Percentiles rank a stretch among this genome's conserved stretches.
These are phyloP conservation scores for Termitomyces eurrhizus DNA, from an alignment of 768 basidiomycete genomes.

Conservation along the genomic window DNA sequence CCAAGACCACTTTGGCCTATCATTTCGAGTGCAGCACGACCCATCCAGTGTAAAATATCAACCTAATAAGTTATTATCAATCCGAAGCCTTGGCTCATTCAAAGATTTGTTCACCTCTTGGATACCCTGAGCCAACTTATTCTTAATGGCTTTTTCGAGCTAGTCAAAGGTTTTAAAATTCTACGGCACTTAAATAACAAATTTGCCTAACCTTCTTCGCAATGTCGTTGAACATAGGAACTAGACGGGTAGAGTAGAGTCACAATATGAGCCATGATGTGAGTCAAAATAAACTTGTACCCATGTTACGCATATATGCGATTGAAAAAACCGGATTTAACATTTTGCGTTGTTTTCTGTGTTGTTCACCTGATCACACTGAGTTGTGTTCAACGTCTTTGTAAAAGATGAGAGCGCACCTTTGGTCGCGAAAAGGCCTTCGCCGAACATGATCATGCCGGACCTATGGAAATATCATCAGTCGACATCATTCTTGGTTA, in stretches of 20 bases:
- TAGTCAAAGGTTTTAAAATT: not conserved
- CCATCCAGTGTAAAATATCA: not conserved
- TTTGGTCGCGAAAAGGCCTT: constrained; percentile 6
- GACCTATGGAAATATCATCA: not conserved
- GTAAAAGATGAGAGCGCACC: not conserved
- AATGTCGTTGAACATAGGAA: constrained; percentile 13
- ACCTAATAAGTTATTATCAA: not conserved
- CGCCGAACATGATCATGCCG: not conserved
- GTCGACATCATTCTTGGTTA: not conserved
- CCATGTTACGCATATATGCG: constrained; percentile 12
- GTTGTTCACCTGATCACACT: constrained; percentile 6
- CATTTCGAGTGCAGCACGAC: not conserved
- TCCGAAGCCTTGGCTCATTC: not conserved
- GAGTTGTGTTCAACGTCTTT: not conserved
- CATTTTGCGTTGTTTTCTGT: not conserved
- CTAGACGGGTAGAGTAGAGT: not conserved
- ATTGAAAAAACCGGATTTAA: constrained; percentile 13
- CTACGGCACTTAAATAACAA: not conserved
- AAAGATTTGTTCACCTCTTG: constrained; percentile 4
- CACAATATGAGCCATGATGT: not conserved
- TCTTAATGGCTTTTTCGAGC: constrained; percentile 6
- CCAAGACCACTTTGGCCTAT: not conserved
- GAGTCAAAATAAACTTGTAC: not conserved
- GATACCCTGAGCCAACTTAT: not conserved
- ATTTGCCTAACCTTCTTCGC: constrained; percentile 11